Conservation (phyloP, 306 rosid genomes). For the Fagus sylvatica region DNA sequence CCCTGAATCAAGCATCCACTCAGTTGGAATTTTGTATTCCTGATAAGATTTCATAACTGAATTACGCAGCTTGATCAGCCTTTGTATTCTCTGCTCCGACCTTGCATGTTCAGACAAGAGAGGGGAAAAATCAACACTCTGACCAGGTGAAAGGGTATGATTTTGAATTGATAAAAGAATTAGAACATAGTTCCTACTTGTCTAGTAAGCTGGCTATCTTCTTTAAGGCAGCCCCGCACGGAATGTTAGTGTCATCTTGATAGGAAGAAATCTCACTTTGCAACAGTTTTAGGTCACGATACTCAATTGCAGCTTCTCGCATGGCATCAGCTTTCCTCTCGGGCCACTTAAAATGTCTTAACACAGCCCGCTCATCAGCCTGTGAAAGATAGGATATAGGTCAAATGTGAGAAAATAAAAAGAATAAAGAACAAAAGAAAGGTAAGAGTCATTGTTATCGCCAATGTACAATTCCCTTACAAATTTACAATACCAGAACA, state of each 20-base stretch:
- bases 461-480: background rate
- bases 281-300: conserved; percentile 71
- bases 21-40: conserved; percentile 65
- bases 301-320: conserved; percentile 93
- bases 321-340: conserved; percentile 94
- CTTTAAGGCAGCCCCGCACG: conserved; percentile 78
- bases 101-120: conserved; percentile 42
- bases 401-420: conserved; percentile 9
- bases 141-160: conserved; percentile 1
- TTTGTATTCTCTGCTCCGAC: conserved; percentile 78
- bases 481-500: background rate
- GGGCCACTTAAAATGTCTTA: conserved; percentile 96
- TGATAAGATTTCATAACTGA: conserved; percentile 63
- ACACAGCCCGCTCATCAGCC: conserved; percentile 90
- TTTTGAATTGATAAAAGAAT: background rate
- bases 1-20: conserved; percentile 97
- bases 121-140: conserved; percentile 18
- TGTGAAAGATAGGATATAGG: conserved; percentile 33
- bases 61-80: conserved; percentile 58
- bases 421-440: background rate
- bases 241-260: conserved; percentile 68
- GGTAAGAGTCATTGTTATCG: background rate
- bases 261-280: conserved; percentile 69
- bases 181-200: conserved; percentile 52
- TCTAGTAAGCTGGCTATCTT: conserved; percentile 82